A percentile compares a stretch with the other conserved stretches of the same genome.
These are phyloP conservation scores for Suillus bovinus DNA, from an alignment of 768 basidiomycete genomes.

Conservation along the genomic window DNA sequence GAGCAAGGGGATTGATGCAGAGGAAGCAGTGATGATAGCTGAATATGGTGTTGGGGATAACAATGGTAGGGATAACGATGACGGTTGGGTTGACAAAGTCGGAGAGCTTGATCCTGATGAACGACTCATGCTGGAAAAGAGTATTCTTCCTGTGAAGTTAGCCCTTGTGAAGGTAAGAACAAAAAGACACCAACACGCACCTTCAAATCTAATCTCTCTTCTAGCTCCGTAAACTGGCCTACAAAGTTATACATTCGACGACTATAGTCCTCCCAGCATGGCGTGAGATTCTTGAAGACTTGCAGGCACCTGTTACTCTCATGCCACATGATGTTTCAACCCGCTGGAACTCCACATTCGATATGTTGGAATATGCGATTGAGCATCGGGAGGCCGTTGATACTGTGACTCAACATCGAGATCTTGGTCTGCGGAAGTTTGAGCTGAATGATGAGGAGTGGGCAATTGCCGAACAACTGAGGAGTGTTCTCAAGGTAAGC, in stretches of 20 bases:
- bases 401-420: conserved; percentile 3
- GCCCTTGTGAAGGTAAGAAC: conserved; percentile 21
- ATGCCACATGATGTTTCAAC: conserved; percentile 14
- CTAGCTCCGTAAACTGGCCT: conserved; percentile 11
- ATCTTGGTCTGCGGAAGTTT: conserved; percentile 10
- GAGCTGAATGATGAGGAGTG: conserved; percentile 14
- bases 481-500: conserved; percentile 22
- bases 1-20: neutral
- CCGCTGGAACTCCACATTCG: conserved; percentile 18
- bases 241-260: conserved; percentile 19
- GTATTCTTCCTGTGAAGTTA: conserved; percentile 13
- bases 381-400: conserved; percentile 12
- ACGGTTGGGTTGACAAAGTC: neutral
- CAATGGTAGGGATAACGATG: neutral
- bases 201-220: neutral
- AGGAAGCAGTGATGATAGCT: neutral
- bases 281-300: conserved; percentile 12
- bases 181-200: neutral
- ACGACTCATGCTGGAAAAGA: neutral
- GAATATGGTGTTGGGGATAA: neutral
- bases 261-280: conserved; percentile 27
- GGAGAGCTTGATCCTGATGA: conserved; percentile 10
- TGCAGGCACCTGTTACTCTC: conserved; percentile 9
- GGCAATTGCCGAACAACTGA: conserved; percentile 16
- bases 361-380: conserved; percentile 21